Conservation (phyloP, 129 eudicot species). For the Escallonia rubra region DNA sequence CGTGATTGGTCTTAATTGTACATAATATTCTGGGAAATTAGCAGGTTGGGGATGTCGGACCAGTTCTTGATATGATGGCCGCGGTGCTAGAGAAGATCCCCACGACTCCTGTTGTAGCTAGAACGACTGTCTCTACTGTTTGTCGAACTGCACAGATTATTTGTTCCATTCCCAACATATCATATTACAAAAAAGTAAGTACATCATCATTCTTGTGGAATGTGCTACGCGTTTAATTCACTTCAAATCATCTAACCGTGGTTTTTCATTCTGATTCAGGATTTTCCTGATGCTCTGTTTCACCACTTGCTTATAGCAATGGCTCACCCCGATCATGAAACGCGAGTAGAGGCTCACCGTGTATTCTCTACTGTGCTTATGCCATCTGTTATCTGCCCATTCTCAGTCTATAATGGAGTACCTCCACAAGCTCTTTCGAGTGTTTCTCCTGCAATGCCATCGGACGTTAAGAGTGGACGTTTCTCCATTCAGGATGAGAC, state of each 20-base stretch:
- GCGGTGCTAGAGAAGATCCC: constrained; percentile 73
- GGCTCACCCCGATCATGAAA: constrained; percentile 79
- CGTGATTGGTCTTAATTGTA: no score
- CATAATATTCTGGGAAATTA: constrained; percentile 11
- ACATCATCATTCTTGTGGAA: constrained; percentile 11
- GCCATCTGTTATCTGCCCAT: constrained; percentile 46
- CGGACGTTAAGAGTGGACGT: constrained; percentile 22
- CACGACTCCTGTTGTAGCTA: constrained; percentile 41
- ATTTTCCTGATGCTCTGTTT: constrained; percentile 80
- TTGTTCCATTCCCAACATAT: constrained; percentile 55
- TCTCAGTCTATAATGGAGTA: constrained; percentile 23
- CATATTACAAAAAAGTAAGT: constrained; percentile 61
- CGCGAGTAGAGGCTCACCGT: constrained; percentile 67
- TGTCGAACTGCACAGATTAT: constrained; percentile 60
- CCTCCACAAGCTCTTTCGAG: constrained; percentile 11
- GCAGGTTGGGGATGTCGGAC: constrained; percentile 86
- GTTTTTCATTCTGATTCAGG: constrained; percentile 33
- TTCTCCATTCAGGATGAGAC: constrained; percentile 26
- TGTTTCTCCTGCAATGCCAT: constrained; percentile 11
- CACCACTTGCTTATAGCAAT: constrained; percentile 79
- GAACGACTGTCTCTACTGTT: constrained; percentile 55
- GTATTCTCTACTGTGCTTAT: constrained; percentile 57
- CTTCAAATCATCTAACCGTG: constrained; percentile 7
- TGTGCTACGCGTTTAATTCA: constrained; percentile 2
- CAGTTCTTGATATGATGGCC: constrained; percentile 82